A percentile compares a stretch with the other conserved stretches of the same genome.
phyloP scores from a whole-genome alignment of 1,139 yeast genomes.

The Yarrowia galli region DNA sequence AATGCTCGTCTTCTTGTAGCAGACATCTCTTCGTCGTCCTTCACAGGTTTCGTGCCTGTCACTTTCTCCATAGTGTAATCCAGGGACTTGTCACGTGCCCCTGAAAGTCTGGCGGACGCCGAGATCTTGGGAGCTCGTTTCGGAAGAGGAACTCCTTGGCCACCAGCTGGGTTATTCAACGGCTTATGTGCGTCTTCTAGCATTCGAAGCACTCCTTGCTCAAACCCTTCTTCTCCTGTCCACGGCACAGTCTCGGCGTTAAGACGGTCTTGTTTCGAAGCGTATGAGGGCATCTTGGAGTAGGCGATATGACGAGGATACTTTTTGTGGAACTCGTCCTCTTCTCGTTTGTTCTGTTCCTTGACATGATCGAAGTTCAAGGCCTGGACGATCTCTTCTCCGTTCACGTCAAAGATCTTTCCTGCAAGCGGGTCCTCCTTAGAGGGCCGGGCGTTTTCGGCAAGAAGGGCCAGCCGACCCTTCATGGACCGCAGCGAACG shows the following conservation, averaged over 20 bases:
- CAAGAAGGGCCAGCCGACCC: slow-evolving; percentile 53
- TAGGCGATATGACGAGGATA: slow-evolving; percentile 54
- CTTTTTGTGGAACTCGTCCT: slow-evolving; percentile 48
- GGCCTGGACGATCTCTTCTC: background rate
- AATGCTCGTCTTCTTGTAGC: slow-evolving; percentile 53
- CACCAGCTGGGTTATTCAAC: slow-evolving; percentile 43
- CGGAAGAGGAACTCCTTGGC: slow-evolving; percentile 41
- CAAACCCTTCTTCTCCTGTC: slow-evolving; percentile 66
- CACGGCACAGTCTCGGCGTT: slow-evolving; percentile 68
- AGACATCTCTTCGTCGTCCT: slow-evolving; percentile 39
- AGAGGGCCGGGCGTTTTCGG: slow-evolving; percentile 54
- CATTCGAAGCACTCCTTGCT: slow-evolving; percentile 68
- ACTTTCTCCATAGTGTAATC: slow-evolving; percentile 65
- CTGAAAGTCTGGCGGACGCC: slow-evolving; percentile 56
- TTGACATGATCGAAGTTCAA: slow-evolving; percentile 25
- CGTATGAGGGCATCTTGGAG: slow-evolving; percentile 54
- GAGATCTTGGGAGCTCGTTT: slow-evolving; percentile 40
- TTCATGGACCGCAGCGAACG: slow-evolving; percentile 51
- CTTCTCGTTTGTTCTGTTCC: slow-evolving; percentile 5
- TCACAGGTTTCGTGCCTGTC: slow-evolving; percentile 41
- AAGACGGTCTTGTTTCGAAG: slow-evolving; percentile 61
- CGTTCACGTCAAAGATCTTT: slow-evolving; percentile 31
- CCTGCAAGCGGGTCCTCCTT: slow-evolving; percentile 51
- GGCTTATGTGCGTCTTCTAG: slow-evolving; percentile 66
- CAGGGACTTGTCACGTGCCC: slow-evolving; percentile 69